These are phyloP conservation scores for Kodamaea fukazawae DNA, from an alignment of 805 yeast genomes.

Conservation along the genomic window DNA sequence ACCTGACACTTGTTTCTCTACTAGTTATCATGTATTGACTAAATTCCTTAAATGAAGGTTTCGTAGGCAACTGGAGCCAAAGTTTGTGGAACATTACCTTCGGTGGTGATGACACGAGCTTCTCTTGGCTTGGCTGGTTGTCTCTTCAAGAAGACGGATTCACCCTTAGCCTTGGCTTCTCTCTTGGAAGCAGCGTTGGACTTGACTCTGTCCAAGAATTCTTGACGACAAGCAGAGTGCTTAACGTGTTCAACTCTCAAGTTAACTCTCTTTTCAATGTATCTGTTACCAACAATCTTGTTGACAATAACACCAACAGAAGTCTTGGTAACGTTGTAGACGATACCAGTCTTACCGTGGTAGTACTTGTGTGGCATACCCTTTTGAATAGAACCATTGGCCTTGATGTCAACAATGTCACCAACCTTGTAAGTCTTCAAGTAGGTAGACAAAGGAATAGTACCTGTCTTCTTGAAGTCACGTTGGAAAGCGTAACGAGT, in stretches of 20 bases:
- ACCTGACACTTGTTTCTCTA: not conserved
- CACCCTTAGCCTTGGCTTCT: constrained; percentile 95
- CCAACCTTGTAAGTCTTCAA: constrained; percentile 98
- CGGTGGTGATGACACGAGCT: constrained; percentile 79
- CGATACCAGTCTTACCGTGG: constrained; percentile 99
- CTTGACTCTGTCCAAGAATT: constrained; percentile 98
- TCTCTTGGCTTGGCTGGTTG: constrained; percentile 98
- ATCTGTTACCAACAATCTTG: constrained; percentile 99
- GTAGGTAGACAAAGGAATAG: constrained; percentile 92
- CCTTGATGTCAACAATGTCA: constrained; percentile 99
- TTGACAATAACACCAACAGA: constrained; percentile 97
- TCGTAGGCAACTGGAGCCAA: constrained; percentile 99
- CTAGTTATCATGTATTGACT: no score
- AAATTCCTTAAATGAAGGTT: constrained; percentile 81
- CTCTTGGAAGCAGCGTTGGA: constrained; percentile 87
- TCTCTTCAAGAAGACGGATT: constrained; percentile 90
- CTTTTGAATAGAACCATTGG: constrained; percentile 98
- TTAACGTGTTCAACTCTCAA: constrained; percentile 98
- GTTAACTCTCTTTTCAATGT: constrained; percentile 98
- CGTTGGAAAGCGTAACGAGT: constrained; percentile 99
- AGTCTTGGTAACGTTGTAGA: constrained; percentile 97
- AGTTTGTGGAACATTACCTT: constrained; percentile 87
- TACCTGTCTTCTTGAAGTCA: constrained; percentile 98
- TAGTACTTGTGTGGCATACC: constrained; percentile 99
- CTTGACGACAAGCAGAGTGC: constrained; percentile 99